Evolutionary conservation across 2,329 filamentous ascomycete species (phyloP), one percentile per base, ranked within the genome.

Genomic region (Colletotrichum ledebouriae): DNA sequence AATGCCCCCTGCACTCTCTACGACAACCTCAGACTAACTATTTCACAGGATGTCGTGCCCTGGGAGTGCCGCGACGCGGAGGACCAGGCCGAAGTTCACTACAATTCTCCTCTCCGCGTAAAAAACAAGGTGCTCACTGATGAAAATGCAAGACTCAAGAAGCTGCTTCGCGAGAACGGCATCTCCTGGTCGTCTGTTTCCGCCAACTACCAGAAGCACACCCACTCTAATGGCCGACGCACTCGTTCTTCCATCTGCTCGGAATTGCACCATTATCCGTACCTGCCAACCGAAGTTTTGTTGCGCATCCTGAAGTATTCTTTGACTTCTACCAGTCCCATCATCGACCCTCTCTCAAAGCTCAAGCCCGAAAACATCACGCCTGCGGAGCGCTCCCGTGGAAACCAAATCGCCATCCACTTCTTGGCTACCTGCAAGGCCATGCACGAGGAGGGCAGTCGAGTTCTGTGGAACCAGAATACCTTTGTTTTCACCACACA

Each of bases 401-500:
- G 77, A 15, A 82, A 84, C 63, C 81, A 85, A 70, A 80, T 88
- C 61, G 83, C 85, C 62, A 85, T 87, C 53, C 80, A 86, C 71
- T 84, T 87, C 59, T 76, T 89, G 3, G 79, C 81, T 4, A 85
- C 85, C 3, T 87, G 83, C 75, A 84, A 76, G 71, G 81, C 83
- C 15, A 84, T 86, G 66, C 73, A 83, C 41, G 71, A 76, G 3
- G 86, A 89, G 72, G 86, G 86, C 41, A 82, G 76, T 13, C 81
- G 79, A 17, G 79, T 82, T 56, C 70, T 89, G 11, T 87, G 86
- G 84, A 76, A 79, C 25, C 83, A 80, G 58, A 89, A 89, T 73
- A 76, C 76, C 0, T 88, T 88, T 71, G 75, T 82, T 25, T 89
- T 89, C 75, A 89, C 86, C 0, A 83, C 79, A n/a, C 82, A 82